Percentiles rank a stretch among this genome's conserved stretches.
phyloP scores from a whole-genome alignment of 495 filamentous ascomycete genomes.

The Xylaria bambusicola region DNA sequence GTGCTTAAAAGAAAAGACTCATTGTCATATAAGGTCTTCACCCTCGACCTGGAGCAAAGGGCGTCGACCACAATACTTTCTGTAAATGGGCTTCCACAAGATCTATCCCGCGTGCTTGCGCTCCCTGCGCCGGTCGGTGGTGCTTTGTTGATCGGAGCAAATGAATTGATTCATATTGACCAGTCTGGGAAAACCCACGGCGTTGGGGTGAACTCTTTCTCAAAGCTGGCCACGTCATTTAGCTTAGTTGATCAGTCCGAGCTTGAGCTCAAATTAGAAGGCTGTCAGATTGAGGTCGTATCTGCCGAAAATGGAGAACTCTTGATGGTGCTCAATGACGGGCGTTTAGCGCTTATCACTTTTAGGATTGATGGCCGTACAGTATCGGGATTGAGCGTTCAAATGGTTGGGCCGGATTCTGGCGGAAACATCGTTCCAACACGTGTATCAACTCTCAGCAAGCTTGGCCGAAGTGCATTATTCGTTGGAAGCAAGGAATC shows the following conservation, averaged over 20 bases:
- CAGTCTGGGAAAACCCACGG: slow-evolving; percentile 92
- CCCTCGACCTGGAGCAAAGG: slow-evolving; percentile 88
- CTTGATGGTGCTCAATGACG: slow-evolving; percentile 78
- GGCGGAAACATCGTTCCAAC: slow-evolving; percentile 64
- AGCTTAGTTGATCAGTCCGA: slow-evolving; percentile 81
- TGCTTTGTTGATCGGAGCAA: slow-evolving; percentile 79
- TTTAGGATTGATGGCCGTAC: slow-evolving; percentile 92
- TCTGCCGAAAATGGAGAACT: slow-evolving; percentile 75
- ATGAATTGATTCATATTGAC: slow-evolving; percentile 93
- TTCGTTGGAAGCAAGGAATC: slow-evolving; percentile 84
- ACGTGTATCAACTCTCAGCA: slow-evolving; percentile 67
- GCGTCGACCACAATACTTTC: slow-evolving; percentile 92
- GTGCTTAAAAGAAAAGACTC: slow-evolving; percentile 83
- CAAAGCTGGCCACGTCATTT: slow-evolving; percentile 76
- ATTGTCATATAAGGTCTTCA: slow-evolving; percentile 89
- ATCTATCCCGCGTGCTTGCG: slow-evolving; percentile 81
- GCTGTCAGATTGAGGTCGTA: slow-evolving; percentile 75
- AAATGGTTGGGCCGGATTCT: slow-evolving; percentile 57
- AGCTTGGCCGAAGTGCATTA: slow-evolving; percentile 67
- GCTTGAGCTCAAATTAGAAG: slow-evolving; percentile 76
- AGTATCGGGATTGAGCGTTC: slow-evolving; percentile 79
- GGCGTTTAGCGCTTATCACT: slow-evolving; percentile 70
- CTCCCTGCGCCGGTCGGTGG: slow-evolving; percentile 86
- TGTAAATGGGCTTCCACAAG: slow-evolving; percentile 81
- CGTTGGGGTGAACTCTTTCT: slow-evolving; percentile 91